Evolutionary conservation across 495 filamentous ascomycete genomes (phyloP).

Genomic region (Hyphodiscus hymeniophilus): DNA sequence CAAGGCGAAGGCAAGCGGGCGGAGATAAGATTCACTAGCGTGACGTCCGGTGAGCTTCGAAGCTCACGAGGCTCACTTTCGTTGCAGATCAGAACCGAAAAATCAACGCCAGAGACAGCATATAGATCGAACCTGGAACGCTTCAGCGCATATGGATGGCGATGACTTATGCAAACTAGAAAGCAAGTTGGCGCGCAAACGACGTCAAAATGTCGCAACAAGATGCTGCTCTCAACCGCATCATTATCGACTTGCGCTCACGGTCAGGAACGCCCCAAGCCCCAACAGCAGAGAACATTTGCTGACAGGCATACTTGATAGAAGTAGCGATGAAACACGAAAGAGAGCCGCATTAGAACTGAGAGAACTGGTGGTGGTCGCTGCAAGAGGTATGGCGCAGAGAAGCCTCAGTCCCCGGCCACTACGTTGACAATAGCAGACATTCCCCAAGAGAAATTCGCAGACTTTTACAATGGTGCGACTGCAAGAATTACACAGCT

Average conservation of each 20-base stretch:
- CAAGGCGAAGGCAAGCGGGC: too few relatives aligned
- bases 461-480: constrained; percentile 68
- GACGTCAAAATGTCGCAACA: constrained; percentile 20
- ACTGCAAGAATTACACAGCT: constrained; percentile 67
- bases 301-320: constrained; percentile 2
- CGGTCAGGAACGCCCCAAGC: constrained; percentile 14
- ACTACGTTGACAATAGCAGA: constrained; percentile 38
- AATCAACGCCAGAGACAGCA: background rate
- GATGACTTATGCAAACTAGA: constrained; percentile 17
- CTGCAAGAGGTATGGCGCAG: constrained; percentile 28
- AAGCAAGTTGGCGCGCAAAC: constrained; percentile 3
- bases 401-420: background rate
- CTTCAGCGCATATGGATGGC: constrained; percentile 15
- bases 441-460: constrained; percentile 67
- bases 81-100: too few relatives aligned
- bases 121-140: background rate
- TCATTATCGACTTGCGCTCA: constrained; percentile 20
- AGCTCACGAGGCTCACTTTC: background rate
- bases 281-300: background rate
- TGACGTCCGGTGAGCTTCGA: background rate
- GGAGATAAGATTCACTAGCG: constrained; percentile 1
- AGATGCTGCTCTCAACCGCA: constrained; percentile 20
- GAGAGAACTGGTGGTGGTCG: constrained; percentile 30
- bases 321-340: constrained; percentile 28
- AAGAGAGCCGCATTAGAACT: constrained; percentile 35